Conservation (phyloP, 768 basidiomycete species). For the Coprinopsis cinerea region DNA sequence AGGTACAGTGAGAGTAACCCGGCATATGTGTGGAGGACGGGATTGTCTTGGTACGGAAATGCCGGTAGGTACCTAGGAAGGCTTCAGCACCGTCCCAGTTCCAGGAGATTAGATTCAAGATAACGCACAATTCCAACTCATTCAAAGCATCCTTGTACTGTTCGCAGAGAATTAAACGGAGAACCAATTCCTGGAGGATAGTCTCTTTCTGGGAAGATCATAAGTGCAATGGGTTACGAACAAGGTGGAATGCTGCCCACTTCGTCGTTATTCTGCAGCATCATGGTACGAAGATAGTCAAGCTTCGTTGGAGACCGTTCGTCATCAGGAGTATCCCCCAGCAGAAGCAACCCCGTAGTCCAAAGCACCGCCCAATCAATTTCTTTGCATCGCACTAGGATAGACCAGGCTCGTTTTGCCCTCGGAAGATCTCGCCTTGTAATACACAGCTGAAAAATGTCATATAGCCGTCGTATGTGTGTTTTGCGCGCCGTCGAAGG, state of each 20-base stretch:
- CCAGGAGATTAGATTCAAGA: slow-evolving; percentile 5
- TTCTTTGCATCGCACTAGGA: slow-evolving; percentile 74
- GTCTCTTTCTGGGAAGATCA: slow-evolving; percentile 50
- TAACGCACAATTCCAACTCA: slow-evolving; percentile 77
- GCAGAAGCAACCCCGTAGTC: slow-evolving; percentile 57
- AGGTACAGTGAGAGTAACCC: slow-evolving; percentile 66
- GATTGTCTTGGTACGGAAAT: slow-evolving; percentile 81
- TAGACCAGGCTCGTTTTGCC: slow-evolving; percentile 67
- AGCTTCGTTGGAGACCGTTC: slow-evolving; percentile 28
- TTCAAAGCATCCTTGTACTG: slow-evolving; percentile 69
- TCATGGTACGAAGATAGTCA: slow-evolving; percentile 63
- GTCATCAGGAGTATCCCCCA: slow-evolving; percentile 30
- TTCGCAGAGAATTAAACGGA: slow-evolving; percentile 54
- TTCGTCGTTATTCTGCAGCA: slow-evolving; percentile 62
- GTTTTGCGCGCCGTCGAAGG: slow-evolving; percentile 55
- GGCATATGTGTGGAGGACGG: slow-evolving; percentile 76
- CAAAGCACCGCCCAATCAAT: slow-evolving; percentile 69
- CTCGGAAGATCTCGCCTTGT: slow-evolving; percentile 59
- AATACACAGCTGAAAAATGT: slow-evolving; percentile 66
- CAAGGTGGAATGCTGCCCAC: slow-evolving; percentile 34
- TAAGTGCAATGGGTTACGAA: background rate
- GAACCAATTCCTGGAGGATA: slow-evolving; percentile 70
- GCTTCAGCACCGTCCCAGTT: slow-evolving; percentile 7
- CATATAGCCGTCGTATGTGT: slow-evolving; percentile 70
- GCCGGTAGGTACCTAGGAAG: slow-evolving; percentile 71